Evolutionary conservation across 441 rosid genomes (phyloP).

Genomic region (Arabidopsis lyrata): DNA sequence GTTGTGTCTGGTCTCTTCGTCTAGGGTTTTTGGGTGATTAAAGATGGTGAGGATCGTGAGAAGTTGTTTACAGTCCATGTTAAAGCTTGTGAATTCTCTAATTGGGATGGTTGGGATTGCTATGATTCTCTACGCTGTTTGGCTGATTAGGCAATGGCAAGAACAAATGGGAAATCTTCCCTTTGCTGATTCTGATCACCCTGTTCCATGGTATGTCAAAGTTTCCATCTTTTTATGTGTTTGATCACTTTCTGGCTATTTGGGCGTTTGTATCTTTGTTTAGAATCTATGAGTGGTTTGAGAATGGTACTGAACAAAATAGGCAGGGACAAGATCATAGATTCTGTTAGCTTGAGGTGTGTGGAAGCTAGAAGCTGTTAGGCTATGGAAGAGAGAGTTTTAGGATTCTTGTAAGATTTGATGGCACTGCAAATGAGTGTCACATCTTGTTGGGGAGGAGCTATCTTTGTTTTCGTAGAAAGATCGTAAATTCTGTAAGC

Average conservation of each 20-base stretch:
- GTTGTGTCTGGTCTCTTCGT: slow-evolving; percentile 16
- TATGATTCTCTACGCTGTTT: slow-evolving; percentile 69
- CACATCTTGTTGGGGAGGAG: background rate
- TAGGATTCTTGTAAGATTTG: background rate
- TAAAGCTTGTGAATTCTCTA: slow-evolving; percentile 77
- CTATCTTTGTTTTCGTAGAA: background rate
- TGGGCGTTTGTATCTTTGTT: background rate
- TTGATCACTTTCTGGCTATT: background rate
- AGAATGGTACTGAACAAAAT: background rate
- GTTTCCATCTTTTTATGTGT: background rate
- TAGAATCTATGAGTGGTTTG: background rate
- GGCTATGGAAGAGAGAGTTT: slow-evolving; percentile 8
- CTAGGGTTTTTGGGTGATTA: slow-evolving; percentile 23
- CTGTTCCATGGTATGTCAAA: slow-evolving; percentile 61
- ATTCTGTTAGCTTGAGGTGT: background rate
- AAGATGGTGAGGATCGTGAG: slow-evolving; percentile 65
- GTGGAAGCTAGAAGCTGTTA: slow-evolving; percentile 13
- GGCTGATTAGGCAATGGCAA: slow-evolving; percentile 82
- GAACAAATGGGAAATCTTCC: slow-evolving; percentile 64
- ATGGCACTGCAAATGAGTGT: slow-evolving; percentile 2
- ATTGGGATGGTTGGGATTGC: slow-evolving; percentile 86
- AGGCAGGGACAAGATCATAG: background rate
- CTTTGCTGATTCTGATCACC: slow-evolving; percentile 47
- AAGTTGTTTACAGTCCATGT: slow-evolving; percentile 74
- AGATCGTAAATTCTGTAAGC: background rate